Base-by-base conservation (phyloP, 208 protist species). In the Crithidia bombi region DNA sequence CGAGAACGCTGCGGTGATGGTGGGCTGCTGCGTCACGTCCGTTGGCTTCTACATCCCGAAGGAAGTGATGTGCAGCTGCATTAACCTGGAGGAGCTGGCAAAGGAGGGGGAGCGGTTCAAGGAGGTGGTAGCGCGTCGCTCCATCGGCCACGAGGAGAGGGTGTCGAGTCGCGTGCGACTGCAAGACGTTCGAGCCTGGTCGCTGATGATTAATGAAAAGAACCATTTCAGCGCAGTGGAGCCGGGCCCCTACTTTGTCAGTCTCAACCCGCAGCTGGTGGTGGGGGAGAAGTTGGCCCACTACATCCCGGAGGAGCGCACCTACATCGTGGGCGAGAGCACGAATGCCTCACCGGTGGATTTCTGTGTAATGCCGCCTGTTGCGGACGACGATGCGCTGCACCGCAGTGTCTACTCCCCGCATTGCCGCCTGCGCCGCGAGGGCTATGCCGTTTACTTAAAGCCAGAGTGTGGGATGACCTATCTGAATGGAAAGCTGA, bases 271-370 rank as follows among this genome's bases (percentile, higher is more conserved):
- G 2, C 70, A 69, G 21, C 77, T 88, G 5, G 62, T 75, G 1
- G 79, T 87, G 0, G 82, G 82, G 10, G 84, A 93, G 61, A 90
- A 89, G 68, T 66, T 93, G n/a, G 79, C 79, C 1, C 82, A 93
- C 57, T 66, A 69, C 36, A 73, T 90, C 14, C 66, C 52, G 25
- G 52, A 57, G 36, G 84, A 74, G 12, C 38, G 67, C 46, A 83
- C 74, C 11, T 90, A 83, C 62, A 83, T 93, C 39, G 69, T 87
- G 6, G 79, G 78, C 6, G 79, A 89, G 30, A 65, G 33, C 47
- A 52, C 50, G 12, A 86, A 79, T 66, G 82, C 87, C 25, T 79
- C 80, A 12, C 64, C 52, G 47, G 43, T 74, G 4, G 84, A 89
- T 65, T 79, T 90, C 73, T 75, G 87, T 39, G 80, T 83, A 15